Percentiles rank a stretch among this genome's conserved stretches.
Evolutionary conservation across 2,329 filamentous ascomycete species (phyloP).

Genomic region (Raffaelea albimanens): DNA sequence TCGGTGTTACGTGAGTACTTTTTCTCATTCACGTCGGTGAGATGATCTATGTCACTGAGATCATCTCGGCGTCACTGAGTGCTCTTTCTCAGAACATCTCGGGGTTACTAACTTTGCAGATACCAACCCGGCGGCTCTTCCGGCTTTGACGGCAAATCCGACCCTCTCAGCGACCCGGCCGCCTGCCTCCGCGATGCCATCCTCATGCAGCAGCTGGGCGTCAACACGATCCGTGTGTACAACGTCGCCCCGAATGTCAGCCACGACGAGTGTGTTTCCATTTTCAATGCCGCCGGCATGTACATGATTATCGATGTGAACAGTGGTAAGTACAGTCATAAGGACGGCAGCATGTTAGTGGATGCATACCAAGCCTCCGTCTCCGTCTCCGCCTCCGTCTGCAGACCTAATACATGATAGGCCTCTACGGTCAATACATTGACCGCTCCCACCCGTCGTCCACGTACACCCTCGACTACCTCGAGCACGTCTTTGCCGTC

Average conservation of each 20-base stretch:
- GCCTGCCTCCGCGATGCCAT: constrained; percentile 68
- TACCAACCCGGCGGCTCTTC: constrained; percentile 59
- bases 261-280: constrained; percentile 72
- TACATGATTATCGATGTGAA: constrained; percentile 78
- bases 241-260: constrained; percentile 65
- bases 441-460: constrained; percentile 29
- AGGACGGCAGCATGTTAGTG: too few relatives aligned
- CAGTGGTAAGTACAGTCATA: constrained; percentile 51
- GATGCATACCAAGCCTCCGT: too few relatives aligned
- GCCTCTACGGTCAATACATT: constrained; percentile 46
- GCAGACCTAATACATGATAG: constrained; percentile 37
- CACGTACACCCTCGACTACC: constrained; percentile 34
- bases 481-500: constrained; percentile 34
- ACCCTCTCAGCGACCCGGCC: constrained; percentile 64
- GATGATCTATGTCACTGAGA: too few relatives aligned
- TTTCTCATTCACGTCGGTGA: too few relatives aligned
- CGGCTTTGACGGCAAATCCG: constrained; percentile 44
- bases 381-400: constrained; percentile 33
- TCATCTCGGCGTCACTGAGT: too few relatives aligned
- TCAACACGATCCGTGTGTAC: constrained; percentile 80
- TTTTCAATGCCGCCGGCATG: constrained; percentile 70
- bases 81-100: too few relatives aligned
- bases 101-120: neutral
- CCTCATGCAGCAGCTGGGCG: constrained; percentile 72
- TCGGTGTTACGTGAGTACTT: constrained; percentile 45